Evolutionary conservation across 2,329 filamentous ascomycete genomes (phyloP), one percentile per base, ranked within the genome.

Genomic region (Penicillium sp.): DNA sequence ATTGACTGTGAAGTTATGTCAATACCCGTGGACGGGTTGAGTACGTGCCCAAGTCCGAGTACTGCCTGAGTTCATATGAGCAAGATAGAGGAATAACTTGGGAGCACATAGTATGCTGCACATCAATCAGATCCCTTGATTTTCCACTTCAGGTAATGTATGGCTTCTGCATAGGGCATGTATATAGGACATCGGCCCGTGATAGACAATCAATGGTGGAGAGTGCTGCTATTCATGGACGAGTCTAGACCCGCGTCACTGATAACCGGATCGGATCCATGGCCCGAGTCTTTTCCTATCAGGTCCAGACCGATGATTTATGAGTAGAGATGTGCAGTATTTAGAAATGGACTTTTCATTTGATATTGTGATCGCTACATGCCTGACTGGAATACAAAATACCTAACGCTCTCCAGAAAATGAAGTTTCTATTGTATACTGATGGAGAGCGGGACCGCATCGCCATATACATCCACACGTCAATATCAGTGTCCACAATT

Each of bases 131-230:
- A 4, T 15, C 9, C 17, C 37, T 40, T 40, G 17, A 40, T 40
- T n/a, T 1, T n/a, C 15, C 3, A n/a, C 35, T n/a, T 12, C 13
- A 15, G 19, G 42, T 45, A 45, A 13, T n/a, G 10, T 22, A 19
- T 40, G 45, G 30, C 44, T 44, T 38, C 50, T 44, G 49, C 37
- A 54, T 60, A n/a, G 57, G 50, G 60, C 50, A 64, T 62, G 56
- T 56, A 62, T 51, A 64, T 56, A 64, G 47, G 19, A 51, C 13
- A 28, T 47, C 53, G 15, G 33, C 45, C 44, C 8, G 24, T 13
- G 40, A 59, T 45, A 19, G 51, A 55, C 35, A 4, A 10, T 33
- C 30, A 10, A 33, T 10, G 42, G 42, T 26, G 42, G 42, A 26
- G 4, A 12, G 44, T 26, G 9, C n/a, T 26, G 12, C 1, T 19